Evolutionary conservation across 1,284 basidiomycete genomes (phyloP).

Genomic region (Moesziomyces globuligerus): DNA sequence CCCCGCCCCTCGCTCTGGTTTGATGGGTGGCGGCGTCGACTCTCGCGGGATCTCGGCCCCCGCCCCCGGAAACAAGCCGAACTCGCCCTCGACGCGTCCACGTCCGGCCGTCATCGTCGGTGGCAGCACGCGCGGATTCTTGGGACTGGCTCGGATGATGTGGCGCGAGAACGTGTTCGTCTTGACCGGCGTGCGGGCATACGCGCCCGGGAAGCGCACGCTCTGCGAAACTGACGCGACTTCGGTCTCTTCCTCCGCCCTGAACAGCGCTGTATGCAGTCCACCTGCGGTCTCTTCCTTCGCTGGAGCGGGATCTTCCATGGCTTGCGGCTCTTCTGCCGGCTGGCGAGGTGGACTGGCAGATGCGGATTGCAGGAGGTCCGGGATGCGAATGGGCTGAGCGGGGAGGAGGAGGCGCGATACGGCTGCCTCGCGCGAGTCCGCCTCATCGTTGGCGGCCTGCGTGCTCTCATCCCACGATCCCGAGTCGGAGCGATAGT

Average conservation of each 20-base stretch:
- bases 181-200: conserved; percentile 21
- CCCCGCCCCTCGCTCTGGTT: no score
- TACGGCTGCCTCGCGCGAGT: conserved; percentile 11
- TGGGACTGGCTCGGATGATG: conserved; percentile 31
- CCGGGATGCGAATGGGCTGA: conserved; percentile 21
- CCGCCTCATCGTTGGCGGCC: conserved; percentile 2
- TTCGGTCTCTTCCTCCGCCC: conserved; percentile 1
- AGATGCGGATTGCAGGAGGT: conserved; percentile 13
- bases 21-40: conserved; percentile 30
- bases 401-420: conserved; percentile 15
- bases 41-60: conserved; percentile 19
- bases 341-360: background rate
- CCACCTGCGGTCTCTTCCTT: conserved; percentile 6
- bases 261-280: conserved; percentile 25
- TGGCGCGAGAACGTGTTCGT: conserved; percentile 24
- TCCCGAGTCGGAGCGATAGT: conserved; percentile 48
- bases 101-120: background rate
- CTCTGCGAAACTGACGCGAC: conserved; percentile 26
- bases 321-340: conserved; percentile 1
- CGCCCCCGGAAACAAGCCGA: conserved; percentile 8
- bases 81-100: background rate
- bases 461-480: conserved; percentile 36
- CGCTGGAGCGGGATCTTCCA: conserved; percentile 6
- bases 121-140: conserved; percentile 8
- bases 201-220: conserved; percentile 30